Percentiles rank a stretch among this genome's conserved stretches.
phyloP scores from a whole-genome alignment of 2,329 filamentous ascomycete species.

The Sclerotinia borealis region DNA sequence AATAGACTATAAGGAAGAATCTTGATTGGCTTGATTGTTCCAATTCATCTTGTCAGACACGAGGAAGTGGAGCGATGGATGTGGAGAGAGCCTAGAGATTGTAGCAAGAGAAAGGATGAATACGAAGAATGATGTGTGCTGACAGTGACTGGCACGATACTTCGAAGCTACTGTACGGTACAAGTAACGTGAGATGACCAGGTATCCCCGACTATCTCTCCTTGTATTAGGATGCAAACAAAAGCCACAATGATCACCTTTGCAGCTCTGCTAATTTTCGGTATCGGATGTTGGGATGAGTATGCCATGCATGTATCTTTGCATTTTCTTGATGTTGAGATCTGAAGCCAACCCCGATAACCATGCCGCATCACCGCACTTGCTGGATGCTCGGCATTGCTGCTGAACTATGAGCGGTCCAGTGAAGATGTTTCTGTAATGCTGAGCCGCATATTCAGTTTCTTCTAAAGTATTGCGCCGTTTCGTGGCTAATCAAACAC shows the following conservation, averaged over 20 bases:
- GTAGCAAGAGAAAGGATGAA: constrained; percentile 6
- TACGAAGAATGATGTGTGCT: constrained; percentile 7
- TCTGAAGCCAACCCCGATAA: not conserved
- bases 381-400: not conserved
- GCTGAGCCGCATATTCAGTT: not conserved
- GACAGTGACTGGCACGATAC: not conserved
- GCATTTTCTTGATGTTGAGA: not conserved
- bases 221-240: not conserved
- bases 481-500: not conserved
- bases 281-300: not conserved
- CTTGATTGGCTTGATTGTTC: not conserved
- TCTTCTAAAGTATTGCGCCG: not conserved
- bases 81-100: not conserved
- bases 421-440: not conserved
- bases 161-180: constrained; percentile 1
- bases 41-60: not conserved
- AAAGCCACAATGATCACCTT: constrained; percentile 1
- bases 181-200: not conserved
- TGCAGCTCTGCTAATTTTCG: not conserved
- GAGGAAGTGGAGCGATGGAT: not conserved
- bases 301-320: not conserved
- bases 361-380: not conserved
- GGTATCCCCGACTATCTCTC: not conserved
- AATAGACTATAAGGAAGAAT: not conserved
- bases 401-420: not conserved